Evolutionary conservation across 2,329 filamentous ascomycete genomes (phyloP), one percentile per base, ranked within the genome.

Genomic region (Gaeumannomyces sp.): DNA sequence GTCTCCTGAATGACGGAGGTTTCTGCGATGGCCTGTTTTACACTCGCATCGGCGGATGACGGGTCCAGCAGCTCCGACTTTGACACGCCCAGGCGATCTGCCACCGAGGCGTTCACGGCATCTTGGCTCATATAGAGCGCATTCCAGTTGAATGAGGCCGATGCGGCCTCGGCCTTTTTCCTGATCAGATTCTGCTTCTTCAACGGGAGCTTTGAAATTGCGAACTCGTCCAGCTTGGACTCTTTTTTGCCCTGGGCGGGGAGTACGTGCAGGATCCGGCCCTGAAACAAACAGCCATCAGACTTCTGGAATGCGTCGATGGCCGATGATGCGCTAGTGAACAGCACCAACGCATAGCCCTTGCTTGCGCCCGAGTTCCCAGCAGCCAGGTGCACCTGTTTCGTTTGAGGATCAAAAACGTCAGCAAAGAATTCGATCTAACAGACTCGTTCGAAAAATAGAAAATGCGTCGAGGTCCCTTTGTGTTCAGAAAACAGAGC

Each of bases 61-160:
- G 94, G 95, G 77, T 99, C 94, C 60, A 99, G 83, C 65, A 99
- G 79, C 71, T 97, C 93, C 14, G 92, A 89, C 80, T 99, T 99
- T 64, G 90, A 89, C 65, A 99, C 86, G 60, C 94, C 93, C 65
- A 99, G 83, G 64, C 93, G 89, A 73, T 89, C 87, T 61, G 95
- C 92, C 67, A 97, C 87, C 7, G 93, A 96, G 61, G 91, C 88
- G 77, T 97, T 93, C 63, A 99, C 93, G 62, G 95, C 92, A 79
- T 99, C 93, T 78, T 92, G 90, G 77, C 90, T 97, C 91, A 99
- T 96, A 77, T 95, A 99, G n/a, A 99, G 81, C n/a, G 93, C 94
- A 80, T 99, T 99, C 95, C 95, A 99, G 75, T 94, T 97, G 79
- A 98, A 98, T 1, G 85, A 87, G 61, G 85, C 87, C 35, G 88